Evolutionary conservation across 106 monocot genomes (phyloP).

Genomic region (Allium fistulosum): DNA sequence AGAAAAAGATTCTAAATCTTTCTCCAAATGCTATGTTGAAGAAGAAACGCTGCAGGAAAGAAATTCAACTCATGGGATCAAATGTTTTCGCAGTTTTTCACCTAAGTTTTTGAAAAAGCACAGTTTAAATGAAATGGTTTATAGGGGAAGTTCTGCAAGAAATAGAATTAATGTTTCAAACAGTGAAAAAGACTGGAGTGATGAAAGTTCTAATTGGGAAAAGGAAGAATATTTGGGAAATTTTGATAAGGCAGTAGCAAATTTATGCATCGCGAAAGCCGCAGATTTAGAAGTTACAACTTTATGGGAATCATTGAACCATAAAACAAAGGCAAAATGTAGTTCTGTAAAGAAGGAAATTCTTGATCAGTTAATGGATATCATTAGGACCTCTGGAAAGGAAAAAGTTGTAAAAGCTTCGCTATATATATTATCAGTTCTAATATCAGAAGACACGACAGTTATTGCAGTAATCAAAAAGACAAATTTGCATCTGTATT

Average conservation of each 20-base stretch:
- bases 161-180: constrained; percentile 39
- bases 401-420: constrained; percentile 59
- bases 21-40: constrained; percentile 26
- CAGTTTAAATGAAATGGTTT: constrained; percentile 43
- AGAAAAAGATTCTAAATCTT: constrained; percentile 26
- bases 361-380: constrained; percentile 59
- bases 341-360: constrained; percentile 53
- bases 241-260: constrained; percentile 68
- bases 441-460: constrained; percentile 75
- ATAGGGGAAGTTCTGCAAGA: constrained; percentile 42
- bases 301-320: constrained; percentile 63
- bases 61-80: constrained; percentile 36
- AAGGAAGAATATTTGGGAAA: constrained; percentile 38
- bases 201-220: constrained; percentile 34
- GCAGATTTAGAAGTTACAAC: constrained; percentile 44
- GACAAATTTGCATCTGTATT: constrained; percentile 42
- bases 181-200: constrained; percentile 49
- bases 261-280: constrained; percentile 44
- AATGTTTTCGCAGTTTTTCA: constrained; percentile 77
- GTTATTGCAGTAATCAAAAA: constrained; percentile 76
- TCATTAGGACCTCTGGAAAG: constrained; percentile 66
- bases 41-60: constrained; percentile 16
- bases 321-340: constrained; percentile 36
- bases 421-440: constrained; percentile 46
- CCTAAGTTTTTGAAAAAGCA: constrained; percentile 44